These are phyloP conservation scores for Agroathelia rolfsii DNA, from an alignment of 1,284 basidiomycete species.

Conservation along the genomic window DNA sequence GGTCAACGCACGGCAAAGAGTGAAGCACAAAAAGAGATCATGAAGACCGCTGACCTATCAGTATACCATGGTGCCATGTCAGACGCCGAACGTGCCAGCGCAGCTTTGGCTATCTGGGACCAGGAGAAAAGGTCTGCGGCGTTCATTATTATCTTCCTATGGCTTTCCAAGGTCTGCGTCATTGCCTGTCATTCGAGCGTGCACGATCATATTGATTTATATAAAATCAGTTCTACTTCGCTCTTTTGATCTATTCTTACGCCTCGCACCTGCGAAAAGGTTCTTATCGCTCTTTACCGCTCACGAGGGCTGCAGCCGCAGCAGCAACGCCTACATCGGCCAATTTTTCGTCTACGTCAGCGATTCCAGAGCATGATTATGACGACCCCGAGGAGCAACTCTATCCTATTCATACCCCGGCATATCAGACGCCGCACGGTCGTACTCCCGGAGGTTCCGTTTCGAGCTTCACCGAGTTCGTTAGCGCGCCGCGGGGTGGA, in stretches of 20 bases:
- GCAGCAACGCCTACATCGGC: slow-evolving; percentile 17
- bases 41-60: slow-evolving; percentile 52
- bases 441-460: slow-evolving; percentile 14
- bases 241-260: slow-evolving; percentile 86
- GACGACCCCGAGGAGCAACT: slow-evolving; percentile 53
- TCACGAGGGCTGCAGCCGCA: slow-evolving; percentile 33
- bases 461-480: slow-evolving; percentile 49
- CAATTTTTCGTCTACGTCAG: slow-evolving; percentile 29
- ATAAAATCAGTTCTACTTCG: slow-evolving; percentile 97
- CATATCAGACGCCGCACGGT: slow-evolving; percentile 10
- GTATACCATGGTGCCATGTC: slow-evolving; percentile 45
- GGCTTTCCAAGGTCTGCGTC: slow-evolving; percentile 81
- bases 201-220: slow-evolving; percentile 1
- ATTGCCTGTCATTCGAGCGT: neutral
- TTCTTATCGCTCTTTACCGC: slow-evolving; percentile 79
- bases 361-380: slow-evolving; percentile 36
- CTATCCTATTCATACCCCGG: slow-evolving; percentile 38
- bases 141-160: slow-evolving; percentile 71
- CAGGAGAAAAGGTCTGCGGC: slow-evolving; percentile 81
- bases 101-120: slow-evolving; percentile 81
- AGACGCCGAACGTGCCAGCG: slow-evolving; percentile 50
- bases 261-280: slow-evolving; percentile 88
- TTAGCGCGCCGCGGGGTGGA: slow-evolving; percentile 34
- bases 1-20: slow-evolving; percentile 75
- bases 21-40: slow-evolving; percentile 74